A percentile compares a stretch with the other conserved stretches of the same genome.
These are phyloP conservation scores for Narthecium ossifragum DNA, from an alignment of 106 monocot species.

Conservation along the genomic window DNA sequence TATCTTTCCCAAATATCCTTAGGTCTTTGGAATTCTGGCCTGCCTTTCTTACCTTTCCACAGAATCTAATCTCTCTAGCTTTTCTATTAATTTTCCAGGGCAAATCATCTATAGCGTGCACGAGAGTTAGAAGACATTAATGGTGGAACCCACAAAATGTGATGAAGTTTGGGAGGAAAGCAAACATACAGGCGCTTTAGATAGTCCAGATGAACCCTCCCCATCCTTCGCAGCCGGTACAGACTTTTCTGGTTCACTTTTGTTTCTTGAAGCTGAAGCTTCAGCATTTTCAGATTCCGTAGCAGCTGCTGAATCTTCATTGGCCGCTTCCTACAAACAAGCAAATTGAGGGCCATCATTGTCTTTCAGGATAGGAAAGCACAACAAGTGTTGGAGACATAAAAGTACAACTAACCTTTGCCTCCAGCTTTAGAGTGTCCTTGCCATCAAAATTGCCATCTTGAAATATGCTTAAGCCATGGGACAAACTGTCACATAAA, in stretches of 20 bases:
- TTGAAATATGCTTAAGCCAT: conserved; percentile 73
- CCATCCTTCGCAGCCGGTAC: conserved; percentile 39
- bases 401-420: conserved; percentile 28
- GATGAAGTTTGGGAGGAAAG: too few relatives aligned
- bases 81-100: too few relatives aligned
- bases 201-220: conserved; percentile 14
- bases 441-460: conserved; percentile 46
- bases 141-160: too few relatives aligned
- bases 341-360: not conserved
- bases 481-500: conserved; percentile 54
- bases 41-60: too few relatives aligned
- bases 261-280: conserved; percentile 35
- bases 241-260: conserved; percentile 47
- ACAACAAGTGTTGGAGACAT: not conserved
- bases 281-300: conserved; percentile 41
- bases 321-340: conserved; percentile 27
- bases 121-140: too few relatives aligned
- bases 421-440: conserved; percentile 51
- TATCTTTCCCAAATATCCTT: too few relatives aligned
- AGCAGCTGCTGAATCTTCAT: conserved; percentile 15
- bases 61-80: too few relatives aligned
- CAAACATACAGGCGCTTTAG: conserved; percentile 54
- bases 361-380: not conserved
- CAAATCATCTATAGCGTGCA: too few relatives aligned
- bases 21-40: too few relatives aligned